These are phyloP conservation scores for Candida tetrigidarum DNA, from an alignment of 1,139 yeast species.

Conservation along the genomic window DNA sequence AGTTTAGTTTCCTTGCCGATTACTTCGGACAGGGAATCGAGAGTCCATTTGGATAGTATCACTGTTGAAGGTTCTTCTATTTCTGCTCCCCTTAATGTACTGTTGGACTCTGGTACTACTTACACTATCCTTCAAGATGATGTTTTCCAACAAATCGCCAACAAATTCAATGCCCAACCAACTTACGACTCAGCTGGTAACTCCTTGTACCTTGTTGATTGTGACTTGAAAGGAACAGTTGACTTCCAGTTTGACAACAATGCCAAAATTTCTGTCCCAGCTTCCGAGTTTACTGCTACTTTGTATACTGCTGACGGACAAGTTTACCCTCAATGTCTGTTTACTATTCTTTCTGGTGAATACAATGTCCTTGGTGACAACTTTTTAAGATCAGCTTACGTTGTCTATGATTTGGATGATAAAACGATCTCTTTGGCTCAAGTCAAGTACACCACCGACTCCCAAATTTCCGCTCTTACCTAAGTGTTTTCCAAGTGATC, in stretches of 20 bases:
- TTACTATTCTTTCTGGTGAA: conserved; percentile 12
- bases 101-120: conserved; percentile 34
- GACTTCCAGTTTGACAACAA: conserved; percentile 10
- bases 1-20: conserved; percentile 18
- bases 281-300: conserved; percentile 17
- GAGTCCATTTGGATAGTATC: conserved; percentile 9
- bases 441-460: conserved; percentile 22
- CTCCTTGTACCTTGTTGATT: conserved; percentile 1
- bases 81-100: conserved; percentile 1
- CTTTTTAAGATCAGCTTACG: conserved; percentile 34
- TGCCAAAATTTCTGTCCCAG: conserved; percentile 12
- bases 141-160: conserved; percentile 24
- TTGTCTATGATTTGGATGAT: conserved; percentile 32
- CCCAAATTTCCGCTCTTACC: conserved; percentile 13
- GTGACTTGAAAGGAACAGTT: conserved; percentile 11
- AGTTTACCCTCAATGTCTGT: neutral
- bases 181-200: neutral
- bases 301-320: conserved; percentile 13
- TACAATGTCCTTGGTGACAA: conserved; percentile 31
- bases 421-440: conserved; percentile 30
- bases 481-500: too few species aligned
- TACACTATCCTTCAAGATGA: conserved; percentile 27
- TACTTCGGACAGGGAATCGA: conserved; percentile 5
- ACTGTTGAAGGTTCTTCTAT: neutral
- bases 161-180: conserved; percentile 21